These are phyloP conservation scores for Trichoderma reesei DNA, from an alignment of 495 filamentous ascomycete genomes.

Conservation along the genomic window DNA sequence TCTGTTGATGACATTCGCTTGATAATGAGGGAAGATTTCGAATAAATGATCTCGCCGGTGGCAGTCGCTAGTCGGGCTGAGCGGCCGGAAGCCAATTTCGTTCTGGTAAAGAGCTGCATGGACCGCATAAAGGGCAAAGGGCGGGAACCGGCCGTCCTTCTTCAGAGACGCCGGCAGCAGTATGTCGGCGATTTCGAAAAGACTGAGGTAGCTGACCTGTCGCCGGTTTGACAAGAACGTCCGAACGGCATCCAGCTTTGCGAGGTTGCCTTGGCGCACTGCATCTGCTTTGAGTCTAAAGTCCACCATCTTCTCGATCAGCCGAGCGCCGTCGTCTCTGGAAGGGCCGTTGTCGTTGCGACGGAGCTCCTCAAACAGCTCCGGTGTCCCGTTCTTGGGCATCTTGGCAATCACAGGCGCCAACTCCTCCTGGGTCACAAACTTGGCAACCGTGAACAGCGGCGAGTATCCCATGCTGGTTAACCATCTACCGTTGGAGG, in stretches of 20 bases:
- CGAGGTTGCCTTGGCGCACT: slow-evolving; percentile 43
- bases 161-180: slow-evolving; percentile 37
- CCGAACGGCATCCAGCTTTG: slow-evolving; percentile 36
- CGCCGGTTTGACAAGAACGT: slow-evolving; percentile 35
- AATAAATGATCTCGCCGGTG: slow-evolving; percentile 30
- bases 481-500: slow-evolving; percentile 63
- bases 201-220: slow-evolving; percentile 43
- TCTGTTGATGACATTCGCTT: slow-evolving; percentile 18
- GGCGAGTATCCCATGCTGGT: slow-evolving; percentile 34
- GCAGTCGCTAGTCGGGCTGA: slow-evolving; percentile 16
- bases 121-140: slow-evolving; percentile 54
- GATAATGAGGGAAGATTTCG: slow-evolving; percentile 23
- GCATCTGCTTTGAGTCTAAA: slow-evolving; percentile 42
- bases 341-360: slow-evolving; percentile 44
- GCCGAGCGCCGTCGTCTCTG: slow-evolving; percentile 35
- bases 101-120: slow-evolving; percentile 51
- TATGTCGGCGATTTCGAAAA: slow-evolving; percentile 53
- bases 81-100: slow-evolving; percentile 37
- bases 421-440: slow-evolving; percentile 48
- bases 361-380: slow-evolving; percentile 21
- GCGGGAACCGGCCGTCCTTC: slow-evolving; percentile 34
- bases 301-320: slow-evolving; percentile 42
- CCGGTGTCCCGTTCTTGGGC: slow-evolving; percentile 30
- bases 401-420: slow-evolving; percentile 52
- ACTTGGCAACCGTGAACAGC: slow-evolving; percentile 55